Base-by-base conservation (phyloP, 805 yeast species). In the Saturnispora quitensis region DNA sequence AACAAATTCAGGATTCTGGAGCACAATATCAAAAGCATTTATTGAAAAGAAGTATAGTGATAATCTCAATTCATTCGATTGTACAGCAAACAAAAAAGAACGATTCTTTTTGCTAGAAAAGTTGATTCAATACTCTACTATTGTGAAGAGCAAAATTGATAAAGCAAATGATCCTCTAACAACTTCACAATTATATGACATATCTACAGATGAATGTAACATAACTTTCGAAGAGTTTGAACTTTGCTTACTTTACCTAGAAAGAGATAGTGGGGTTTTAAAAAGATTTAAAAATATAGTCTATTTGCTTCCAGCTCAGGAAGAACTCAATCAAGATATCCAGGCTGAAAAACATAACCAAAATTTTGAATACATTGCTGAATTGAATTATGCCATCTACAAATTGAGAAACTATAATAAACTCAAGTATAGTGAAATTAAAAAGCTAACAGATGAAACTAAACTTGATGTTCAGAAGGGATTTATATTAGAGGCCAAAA, bases 341-440 rank as follows among this genome's bases (percentile, higher is more conserved):
- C 35, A 43, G 2, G 35, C 47, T 15, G 51, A 54, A 13, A 50
- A 55, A 6, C 52, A 50, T 9, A 24, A 33, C 3, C 62, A 55
- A 28, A 61, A 59, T 18, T 43, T 60, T 7, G 47, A 55, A 42
- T 52, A 66, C 8, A 57, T 63, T 22, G 63, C 67, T 8, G 60
- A 60, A n/a, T 52, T 65, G 43, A 64, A 62, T 28, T 64, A 55
- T 43, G 49, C 67, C 10, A 63, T 65, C 7, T 60, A 57, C 50
- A 49, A 53, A 34, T 45, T 65, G 9, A 44, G 55, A 8, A 46
- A 52, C 13, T 57, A 58, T 47, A 58, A 58, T 47, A 55, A 56
- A 12, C 34, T 45, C 5, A 55, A 54, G 36, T 48, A 55, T 22
- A 36, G 51, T 3, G 53, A 56, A 13, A 40, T 61, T 7, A 40